Evolutionary conservation across 2,329 filamentous ascomycete genomes (phyloP), one percentile per base, ranked within the genome.

Genomic region (Shiraia sp.): DNA sequence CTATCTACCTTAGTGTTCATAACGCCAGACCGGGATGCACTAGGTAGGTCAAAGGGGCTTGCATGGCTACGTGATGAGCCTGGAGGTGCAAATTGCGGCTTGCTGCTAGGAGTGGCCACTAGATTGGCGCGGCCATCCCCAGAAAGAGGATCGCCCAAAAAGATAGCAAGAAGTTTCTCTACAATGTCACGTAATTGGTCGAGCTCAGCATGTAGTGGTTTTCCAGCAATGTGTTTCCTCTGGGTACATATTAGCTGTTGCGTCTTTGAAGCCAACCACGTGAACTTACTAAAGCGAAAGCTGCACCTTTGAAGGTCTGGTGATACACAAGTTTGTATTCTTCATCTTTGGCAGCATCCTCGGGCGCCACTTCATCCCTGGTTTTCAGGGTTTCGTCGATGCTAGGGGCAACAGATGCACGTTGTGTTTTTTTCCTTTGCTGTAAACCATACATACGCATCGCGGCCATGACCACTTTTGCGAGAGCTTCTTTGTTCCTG

Each of bases 251-350:
- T 31, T 32, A 46, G 39, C 15, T 23, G 12, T 15, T 16, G 10
- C 13, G 14, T 10, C 6, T 10, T n/a, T 35, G 1, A 6, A 31
- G 6, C 19, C 19, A 7, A 5, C 9, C 2, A 3, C 3, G 17
- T 17, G 10, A 15, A 32, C 45, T 55, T 49, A 71, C 69, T 37
- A 78, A 70, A 5, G 75, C 72, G 36, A 79, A 72, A n/a, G 68
- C 69, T 2, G 74, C 71, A 10, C 72, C 72, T 47, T 76, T 78
- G 59, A 71, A 77, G 2, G 72, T 72, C 48, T 78, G 75, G 42
- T 79, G 75, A 40, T 79, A 79, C 17, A 79, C 66, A 3, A 75
- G 53, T 53, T 78, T 79, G 61, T 73, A 79, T 46, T 79, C 76
- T 41, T 77, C 75, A 32, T 77, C 74, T 32, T 67, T 71, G 1